A percentile compares a stretch with the other conserved stretches of the same genome.
Conservation (phyloP, 2,329 filamentous ascomycete genomes). For the Botrytis galanthina region DNA sequence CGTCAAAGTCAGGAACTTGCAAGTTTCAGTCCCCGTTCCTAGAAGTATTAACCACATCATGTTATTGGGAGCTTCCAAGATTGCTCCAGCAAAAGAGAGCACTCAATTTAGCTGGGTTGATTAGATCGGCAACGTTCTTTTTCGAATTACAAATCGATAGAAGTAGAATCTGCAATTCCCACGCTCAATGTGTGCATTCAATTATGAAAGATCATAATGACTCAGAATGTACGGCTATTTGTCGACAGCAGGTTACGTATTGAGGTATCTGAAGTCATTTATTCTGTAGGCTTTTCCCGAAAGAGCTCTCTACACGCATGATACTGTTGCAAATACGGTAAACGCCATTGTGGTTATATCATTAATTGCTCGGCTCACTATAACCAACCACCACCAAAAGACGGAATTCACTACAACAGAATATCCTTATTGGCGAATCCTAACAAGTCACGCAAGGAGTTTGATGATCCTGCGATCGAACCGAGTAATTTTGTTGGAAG, state of each 20-base stretch:
- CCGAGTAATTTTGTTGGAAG: neutral
- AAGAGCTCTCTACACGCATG: neutral
- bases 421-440: neutral
- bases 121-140: conserved; percentile 21
- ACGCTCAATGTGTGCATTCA: no score
- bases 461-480: neutral
- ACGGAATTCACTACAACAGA: neutral
- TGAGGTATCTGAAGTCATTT: no score
- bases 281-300: conserved; percentile 19
- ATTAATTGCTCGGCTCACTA: no score
- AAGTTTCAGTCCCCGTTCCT: conserved; percentile 13
- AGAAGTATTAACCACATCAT: conserved; percentile 3
- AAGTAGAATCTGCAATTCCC: no score
- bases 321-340: no score
- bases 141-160: conserved; percentile 25
- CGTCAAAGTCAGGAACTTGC: conserved; percentile 29
- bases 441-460: neutral
- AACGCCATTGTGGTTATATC: neutral
- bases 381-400: neutral
- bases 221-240: no score
- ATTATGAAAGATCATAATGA: no score
- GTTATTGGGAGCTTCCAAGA: conserved; percentile 12
- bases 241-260: no score
- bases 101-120: conserved; percentile 19
- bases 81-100: conserved; percentile 22